Percentiles rank a stretch among this genome's conserved stretches.
phyloP scores from a whole-genome alignment of 805 yeast genomes.

The Tetrapisispora iriomotensis region DNA sequence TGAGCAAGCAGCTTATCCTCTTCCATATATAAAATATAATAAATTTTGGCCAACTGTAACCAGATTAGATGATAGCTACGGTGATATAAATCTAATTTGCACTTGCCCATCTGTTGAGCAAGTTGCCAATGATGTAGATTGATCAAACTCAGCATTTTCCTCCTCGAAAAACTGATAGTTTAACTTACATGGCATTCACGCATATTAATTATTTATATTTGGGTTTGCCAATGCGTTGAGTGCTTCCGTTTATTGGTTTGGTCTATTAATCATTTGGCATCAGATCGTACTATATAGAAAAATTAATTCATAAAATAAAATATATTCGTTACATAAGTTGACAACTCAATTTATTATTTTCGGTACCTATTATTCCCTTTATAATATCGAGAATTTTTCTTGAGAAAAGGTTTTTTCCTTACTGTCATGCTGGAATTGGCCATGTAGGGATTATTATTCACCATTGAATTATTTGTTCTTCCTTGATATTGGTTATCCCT shows the following conservation, averaged over 20 bases:
- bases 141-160: neutral
- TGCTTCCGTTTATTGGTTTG: no score
- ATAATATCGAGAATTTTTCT: neutral
- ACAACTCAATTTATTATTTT: neutral
- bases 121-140: constrained; percentile 32
- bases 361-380: constrained; percentile 5
- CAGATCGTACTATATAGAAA: neutral
- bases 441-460: constrained; percentile 3
- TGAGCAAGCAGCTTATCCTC: constrained; percentile 88
- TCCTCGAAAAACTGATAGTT: no score
- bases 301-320: neutral
- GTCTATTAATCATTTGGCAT: no score
- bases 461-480: neutral
- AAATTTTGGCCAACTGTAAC: constrained; percentile 96
- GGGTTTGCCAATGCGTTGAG: no score
- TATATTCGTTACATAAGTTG: neutral
- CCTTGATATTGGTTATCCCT: constrained; percentile 8
- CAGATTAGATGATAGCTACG: constrained; percentile 88
- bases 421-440: constrained; percentile 1
- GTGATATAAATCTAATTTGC: constrained; percentile 86
- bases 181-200: no score
- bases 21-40: constrained; percentile 56
- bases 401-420: neutral
- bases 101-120: constrained; percentile 87
- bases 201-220: no score